Base-by-base conservation (phyloP, 495 filamentous ascomycete species). In the Annulohypoxylon stygium region DNA sequence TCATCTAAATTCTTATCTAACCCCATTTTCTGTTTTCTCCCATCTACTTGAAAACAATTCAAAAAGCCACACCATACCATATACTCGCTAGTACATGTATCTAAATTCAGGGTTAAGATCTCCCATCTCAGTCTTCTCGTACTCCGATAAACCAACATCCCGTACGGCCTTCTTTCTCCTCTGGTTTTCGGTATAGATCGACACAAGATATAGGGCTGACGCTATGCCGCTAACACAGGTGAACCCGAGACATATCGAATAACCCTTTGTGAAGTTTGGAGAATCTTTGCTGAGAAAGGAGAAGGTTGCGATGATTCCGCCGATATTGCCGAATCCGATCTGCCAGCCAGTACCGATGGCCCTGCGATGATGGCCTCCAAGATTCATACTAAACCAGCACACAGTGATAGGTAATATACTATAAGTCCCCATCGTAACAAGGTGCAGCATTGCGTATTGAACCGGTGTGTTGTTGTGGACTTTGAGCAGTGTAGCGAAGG, bases 331-430 rank as follows among this genome's bases (percentile, higher is more conserved):
- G 71, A 97, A 97, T 0, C 92, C 94, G 48, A 98, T 83, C 78
- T 97, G 94, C 92, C 91, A 97, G 6, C 93, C 96, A 3, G 90
- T 89, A 7, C 94, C 96, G 3, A 99, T 90, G 45, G 91, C 85
- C 14, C 94, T 87, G 1, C 94, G 87, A 63, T 94, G 92, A 78
- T 99, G 95, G 2, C 95, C 94, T 1, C 92, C 92, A 20, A 97
- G 82, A 71, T 97, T 97, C 89, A 97, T 97, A 69, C 91, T 92
- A 81, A 94, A 97, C 94, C 95, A 99, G 78, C 94, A 98, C 0
- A 97, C 88, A 41, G 93, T 86, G 10, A 97, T 88, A 0, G 93
- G 94, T 89, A 95, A 92, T 8, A 93, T 91, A 59, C 87, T 86
- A 75, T 92, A 93, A 0, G 82, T 82, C 25, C 87, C 86, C 78